Evolutionary conservation across 352 stramenopile species (phyloP), one percentile per base, ranked within the genome.

Genomic region (Phytophthora megakarya): DNA sequence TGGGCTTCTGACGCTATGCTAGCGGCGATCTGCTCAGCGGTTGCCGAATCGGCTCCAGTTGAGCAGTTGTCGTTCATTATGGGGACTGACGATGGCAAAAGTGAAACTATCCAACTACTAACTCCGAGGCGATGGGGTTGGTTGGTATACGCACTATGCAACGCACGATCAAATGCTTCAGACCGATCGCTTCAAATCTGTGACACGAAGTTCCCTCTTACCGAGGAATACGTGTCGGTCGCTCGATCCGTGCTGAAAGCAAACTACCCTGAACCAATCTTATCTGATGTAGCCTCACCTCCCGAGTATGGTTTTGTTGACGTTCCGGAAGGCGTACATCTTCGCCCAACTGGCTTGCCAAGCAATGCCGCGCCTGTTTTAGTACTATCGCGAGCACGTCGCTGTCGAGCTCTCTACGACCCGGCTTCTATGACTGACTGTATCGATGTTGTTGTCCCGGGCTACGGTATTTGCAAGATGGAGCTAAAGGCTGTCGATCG

Each of bases 281-380:
- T 3, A 9, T 9, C 13, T 5, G 43, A 28, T 35, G 5, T 25
- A 33, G 18, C 23, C 8, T 13, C 19, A 33, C 10, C 43, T 35
- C 43, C 21, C 23, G 45, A 52, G n/a, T 52, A 52, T 35, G 45
- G 45, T 5, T 52, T 39, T 52, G 9, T 52, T 3, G 28, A 33
- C 11, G 26, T 52, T 6, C 25, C 25, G 19, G 45, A 40, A 52
- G 45, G 25, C n/a, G 18, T 21, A n/a, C 8, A 38, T 15, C 45
- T 52, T 22, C 26, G 26, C 8, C 25, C 28, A 5, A 19, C 15
- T n/a, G 45, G 45, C 4, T 26, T 52, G 11, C 8, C n/a, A 39
- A 39, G 18, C 16, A 16, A 22, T 25, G 26, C 13, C 11, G n/a
- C 3, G 7, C 10, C 30, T 35, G 4, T n/a, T 0, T 39, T 52